Evolutionary conservation across 768 basidiomycete genomes (phyloP).

Genomic region (Pisolithus albus): DNA sequence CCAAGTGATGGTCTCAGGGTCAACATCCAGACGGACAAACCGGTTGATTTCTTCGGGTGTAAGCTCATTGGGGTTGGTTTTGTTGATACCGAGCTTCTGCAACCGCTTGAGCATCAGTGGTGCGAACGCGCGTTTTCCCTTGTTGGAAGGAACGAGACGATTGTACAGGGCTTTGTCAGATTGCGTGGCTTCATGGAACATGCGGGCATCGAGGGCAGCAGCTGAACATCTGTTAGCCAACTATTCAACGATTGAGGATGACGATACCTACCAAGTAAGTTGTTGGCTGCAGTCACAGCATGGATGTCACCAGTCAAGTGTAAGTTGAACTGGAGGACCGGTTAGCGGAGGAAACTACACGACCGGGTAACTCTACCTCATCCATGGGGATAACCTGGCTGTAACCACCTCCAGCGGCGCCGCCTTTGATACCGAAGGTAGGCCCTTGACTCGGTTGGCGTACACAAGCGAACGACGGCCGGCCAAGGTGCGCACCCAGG

Average conservation of each 20-base stretch:
- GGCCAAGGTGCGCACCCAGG: slow-evolving; percentile 87
- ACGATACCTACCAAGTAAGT: slow-evolving; percentile 64
- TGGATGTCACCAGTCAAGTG: slow-evolving; percentile 97
- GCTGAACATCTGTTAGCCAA: slow-evolving; percentile 39
- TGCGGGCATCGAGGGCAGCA: slow-evolving; percentile 92
- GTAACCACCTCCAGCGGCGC: slow-evolving; percentile 97
- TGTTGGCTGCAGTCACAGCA: slow-evolving; percentile 95
- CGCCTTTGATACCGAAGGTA: slow-evolving; percentile 98
- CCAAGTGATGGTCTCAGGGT: slow-evolving; percentile 91
- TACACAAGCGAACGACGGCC: slow-evolving; percentile 92
- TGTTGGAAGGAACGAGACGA: slow-evolving; percentile 87
- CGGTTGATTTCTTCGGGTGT: slow-evolving; percentile 86
- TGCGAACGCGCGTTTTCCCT: slow-evolving; percentile 91
- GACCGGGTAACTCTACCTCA: slow-evolving; percentile 46
- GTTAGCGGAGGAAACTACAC: slow-evolving; percentile 3
- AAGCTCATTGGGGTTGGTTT: slow-evolving; percentile 86
- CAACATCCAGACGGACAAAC: slow-evolving; percentile 90
- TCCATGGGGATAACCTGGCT: slow-evolving; percentile 99
- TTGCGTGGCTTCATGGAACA: slow-evolving; percentile 96
- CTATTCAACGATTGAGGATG: neutral
- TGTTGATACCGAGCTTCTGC: slow-evolving; percentile 90
- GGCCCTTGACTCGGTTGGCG: slow-evolving; percentile 98
- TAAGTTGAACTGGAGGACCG: slow-evolving; percentile 69
- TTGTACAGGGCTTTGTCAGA: slow-evolving; percentile 91
- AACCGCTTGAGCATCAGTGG: slow-evolving; percentile 95